Base-by-base conservation (phyloP, 352 stramenopile species). In the Phytopythium sindhum region DNA sequence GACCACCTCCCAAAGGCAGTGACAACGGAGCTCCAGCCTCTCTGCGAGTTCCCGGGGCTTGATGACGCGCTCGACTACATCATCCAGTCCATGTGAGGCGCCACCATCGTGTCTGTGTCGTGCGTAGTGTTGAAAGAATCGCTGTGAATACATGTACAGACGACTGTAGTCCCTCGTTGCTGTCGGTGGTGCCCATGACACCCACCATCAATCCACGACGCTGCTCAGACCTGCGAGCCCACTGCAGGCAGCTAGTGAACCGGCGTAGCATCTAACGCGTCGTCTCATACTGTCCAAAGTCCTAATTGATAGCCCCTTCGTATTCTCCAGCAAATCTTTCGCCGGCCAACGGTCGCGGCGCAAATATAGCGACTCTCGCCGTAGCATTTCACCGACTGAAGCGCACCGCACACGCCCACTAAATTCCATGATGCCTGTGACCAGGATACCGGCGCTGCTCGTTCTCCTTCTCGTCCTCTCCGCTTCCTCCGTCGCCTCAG, bases 11-110 rank as follows among this genome's bases (percentile, higher is more conserved):
- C 17, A 37, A 39, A 14, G 55, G 7, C 41, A 14, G 24, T 15
- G 53, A 9, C 53, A 2, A 23, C 37, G 21, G 53, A 47, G 19
- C 7, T 10, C 12, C 19, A 56, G 48, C 2, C 12, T 14, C 33
- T 12, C n/a, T 23, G 21, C 54, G 54, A 60, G 19, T 51, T 60
- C 23, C 37, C 55, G 19, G 56, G 28, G 1, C 41, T 61, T 41
- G 56, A 61, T 26, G 56, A 61, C 35, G 56, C 56, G 39, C 56
- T 61, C 56, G 56, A 61, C 56, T 61, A 39, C 29, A 61, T 61
- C 41, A 51, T 61, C 56, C 39, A 26, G n/a, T 41, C 28, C 23
- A 14, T 61, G 41, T 61, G 54, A 59, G 24, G 7, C n/a, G n/a
- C 10, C 9, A 12, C 10, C 11, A 15, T n/a, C 17, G 15, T 4